Percentiles rank a stretch among this genome's conserved stretches.
Evolutionary conservation across 495 filamentous ascomycete species (phyloP).

Genomic region (Chaetomium cochliodes): DNA sequence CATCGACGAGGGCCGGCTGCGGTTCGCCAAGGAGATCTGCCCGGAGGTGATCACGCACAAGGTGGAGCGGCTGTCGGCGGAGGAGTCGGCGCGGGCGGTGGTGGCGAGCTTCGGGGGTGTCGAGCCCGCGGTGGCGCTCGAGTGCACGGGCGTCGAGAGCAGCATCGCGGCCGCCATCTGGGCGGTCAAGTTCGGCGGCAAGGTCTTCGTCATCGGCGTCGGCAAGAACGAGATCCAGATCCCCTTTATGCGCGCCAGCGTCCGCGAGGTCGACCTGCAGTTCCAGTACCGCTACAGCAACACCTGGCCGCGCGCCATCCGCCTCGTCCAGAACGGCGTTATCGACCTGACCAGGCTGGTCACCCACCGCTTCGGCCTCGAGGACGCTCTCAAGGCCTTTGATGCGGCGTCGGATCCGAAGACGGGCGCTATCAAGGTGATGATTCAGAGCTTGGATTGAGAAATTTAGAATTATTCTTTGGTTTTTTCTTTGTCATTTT

Average conservation of each 20-base stretch:
- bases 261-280: constrained; percentile 87
- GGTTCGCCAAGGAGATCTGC: constrained; percentile 76
- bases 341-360: constrained; percentile 77
- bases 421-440: constrained; percentile 93
- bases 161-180: constrained; percentile 81
- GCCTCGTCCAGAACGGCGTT: constrained; percentile 77
- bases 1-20: constrained; percentile 79
- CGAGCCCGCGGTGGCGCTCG: constrained; percentile 73
- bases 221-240: constrained; percentile 92
- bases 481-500: background rate
- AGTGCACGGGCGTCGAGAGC: constrained; percentile 93
- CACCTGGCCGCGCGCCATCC: constrained; percentile 91
- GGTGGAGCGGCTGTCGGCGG: constrained; percentile 65
- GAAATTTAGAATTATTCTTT: background rate
- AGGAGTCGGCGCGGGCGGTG: constrained; percentile 66
- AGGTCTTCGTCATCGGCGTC: constrained; percentile 90
- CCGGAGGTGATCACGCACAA: constrained; percentile 73
- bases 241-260: constrained; percentile 88
- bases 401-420: constrained; percentile 80
- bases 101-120: constrained; percentile 65
- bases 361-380: constrained; percentile 80
- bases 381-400: constrained; percentile 88
- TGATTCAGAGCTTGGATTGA: constrained; percentile 68
- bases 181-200: constrained; percentile 86
- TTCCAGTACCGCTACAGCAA: constrained; percentile 96